Conservation (phyloP, 306 rosid species). For the Acacia acuminata region DNA sequence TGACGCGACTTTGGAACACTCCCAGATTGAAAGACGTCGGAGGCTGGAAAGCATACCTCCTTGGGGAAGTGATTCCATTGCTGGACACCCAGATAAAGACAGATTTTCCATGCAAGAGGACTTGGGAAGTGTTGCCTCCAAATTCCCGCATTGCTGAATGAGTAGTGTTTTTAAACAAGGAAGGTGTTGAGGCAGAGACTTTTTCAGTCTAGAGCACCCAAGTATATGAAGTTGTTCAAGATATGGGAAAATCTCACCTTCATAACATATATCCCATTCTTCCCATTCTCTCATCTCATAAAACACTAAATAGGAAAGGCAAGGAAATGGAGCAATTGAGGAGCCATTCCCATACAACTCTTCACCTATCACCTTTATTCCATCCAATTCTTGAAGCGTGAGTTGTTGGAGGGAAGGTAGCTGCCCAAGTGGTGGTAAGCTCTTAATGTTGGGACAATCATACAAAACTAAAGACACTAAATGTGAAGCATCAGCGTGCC, state of each 20-base stretch:
- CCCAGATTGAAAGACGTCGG: fast-evolving
- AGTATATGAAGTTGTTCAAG: background rate
- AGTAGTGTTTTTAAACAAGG: background rate
- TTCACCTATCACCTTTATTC: background rate
- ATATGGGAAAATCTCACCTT: background rate
- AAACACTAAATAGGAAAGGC: background rate
- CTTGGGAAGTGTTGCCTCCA: background rate
- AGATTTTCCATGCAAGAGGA: background rate
- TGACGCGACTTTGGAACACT: background rate
- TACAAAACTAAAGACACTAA: background rate
- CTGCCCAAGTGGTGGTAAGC: background rate
- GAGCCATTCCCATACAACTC: conserved; percentile 12
- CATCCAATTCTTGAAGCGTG: background rate
- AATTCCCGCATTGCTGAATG: background rate
- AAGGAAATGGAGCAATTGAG: background rate
- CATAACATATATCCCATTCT: background rate
- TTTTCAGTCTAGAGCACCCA: background rate
- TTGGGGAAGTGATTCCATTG: background rate
- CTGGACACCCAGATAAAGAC: fast-evolving
- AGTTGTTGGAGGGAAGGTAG: background rate
- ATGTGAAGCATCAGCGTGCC: background rate
- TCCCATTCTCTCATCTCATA: background rate
- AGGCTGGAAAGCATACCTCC: background rate
- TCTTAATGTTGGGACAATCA: background rate
- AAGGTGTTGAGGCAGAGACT: conserved; percentile 6